Percentiles rank a stretch among this genome's conserved stretches.
Conservation (phyloP, 2,329 filamentous ascomycete genomes). For the Aureobasidium sp. region DNA sequence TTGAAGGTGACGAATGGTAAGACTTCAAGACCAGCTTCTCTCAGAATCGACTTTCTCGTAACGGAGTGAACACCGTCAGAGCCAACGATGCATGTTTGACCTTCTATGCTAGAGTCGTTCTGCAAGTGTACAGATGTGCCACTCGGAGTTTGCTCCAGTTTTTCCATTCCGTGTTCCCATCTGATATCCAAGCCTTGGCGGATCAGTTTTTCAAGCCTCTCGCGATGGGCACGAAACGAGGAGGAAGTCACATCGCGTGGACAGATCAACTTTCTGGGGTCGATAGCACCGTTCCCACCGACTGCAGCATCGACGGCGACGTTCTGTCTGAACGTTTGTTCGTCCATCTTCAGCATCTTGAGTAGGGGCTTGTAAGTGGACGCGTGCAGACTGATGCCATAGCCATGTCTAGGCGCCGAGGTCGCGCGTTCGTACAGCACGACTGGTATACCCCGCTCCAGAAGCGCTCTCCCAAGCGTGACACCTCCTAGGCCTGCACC, state of each 20-base stretch:
- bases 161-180: constrained; percentile 27
- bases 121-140: constrained; percentile 10
- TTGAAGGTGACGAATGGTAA: constrained; percentile 34
- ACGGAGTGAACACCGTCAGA: constrained; percentile 35
- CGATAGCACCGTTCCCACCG: constrained; percentile 24
- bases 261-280: constrained; percentile 2
- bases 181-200: constrained; percentile 31
- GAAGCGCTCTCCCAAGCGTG: constrained; percentile 32
- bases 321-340: constrained; percentile 25
- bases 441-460: constrained; percentile 26
- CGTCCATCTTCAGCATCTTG: constrained; percentile 27
- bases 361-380: constrained; percentile 30
- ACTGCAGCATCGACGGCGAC: constrained; percentile 29
- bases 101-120: constrained; percentile 15
- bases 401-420: constrained; percentile 26
- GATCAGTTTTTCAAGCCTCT: constrained; percentile 31
- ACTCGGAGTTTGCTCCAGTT: constrained; percentile 2
- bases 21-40: constrained; percentile 25
- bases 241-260: neutral
- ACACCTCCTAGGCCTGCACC: constrained; percentile 42
- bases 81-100: constrained; percentile 26
- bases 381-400: constrained; percentile 35
- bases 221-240: constrained; percentile 32
- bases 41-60: constrained; percentile 25
- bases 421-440: constrained; percentile 31